Percentiles rank a stretch among this genome's conserved stretches.
phyloP scores from a whole-genome alignment of 129 eudicot species.

The Flaveria linearis region DNA sequence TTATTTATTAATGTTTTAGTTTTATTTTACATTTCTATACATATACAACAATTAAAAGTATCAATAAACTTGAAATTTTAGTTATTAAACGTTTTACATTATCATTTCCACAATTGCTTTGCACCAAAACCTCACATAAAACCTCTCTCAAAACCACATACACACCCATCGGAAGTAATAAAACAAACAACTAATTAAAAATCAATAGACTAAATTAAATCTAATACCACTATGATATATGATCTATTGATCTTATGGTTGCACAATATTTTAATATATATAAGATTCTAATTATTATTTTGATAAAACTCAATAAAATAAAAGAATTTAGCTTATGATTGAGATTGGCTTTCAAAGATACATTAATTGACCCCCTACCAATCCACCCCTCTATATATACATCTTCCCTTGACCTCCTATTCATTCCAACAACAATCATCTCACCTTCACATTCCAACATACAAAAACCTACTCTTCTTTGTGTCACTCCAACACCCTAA shows the following conservation, averaged over 20 bases:
- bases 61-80: not conserved
- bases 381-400: conserved; percentile 43
- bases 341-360: conserved; percentile 36
- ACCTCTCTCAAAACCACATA: not conserved
- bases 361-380: conserved; percentile 31
- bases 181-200: not conserved
- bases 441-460: conserved; percentile 32
- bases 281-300: conserved; percentile 26
- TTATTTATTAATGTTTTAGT: too few species aligned
- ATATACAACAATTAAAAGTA: too few species aligned
- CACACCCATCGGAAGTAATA: conserved; percentile 25
- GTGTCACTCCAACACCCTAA: conserved; percentile 13
- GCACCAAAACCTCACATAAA: conserved; percentile 9
- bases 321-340: conserved; percentile 32
- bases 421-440: conserved; percentile 43
- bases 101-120: not conserved
- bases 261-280: conserved; percentile 24
- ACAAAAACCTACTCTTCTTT: conserved; percentile 14
- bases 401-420: conserved; percentile 31
- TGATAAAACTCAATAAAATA: conserved; percentile 24
- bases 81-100: too few species aligned
- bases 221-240: conserved; percentile 32
- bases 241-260: conserved; percentile 41
- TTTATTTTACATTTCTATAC: not conserved
- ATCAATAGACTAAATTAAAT: conserved; percentile 23